These are phyloP conservation scores for Umbilicus rupestris DNA, from an alignment of 164 flowering plant genomes.

Conservation along the genomic window DNA sequence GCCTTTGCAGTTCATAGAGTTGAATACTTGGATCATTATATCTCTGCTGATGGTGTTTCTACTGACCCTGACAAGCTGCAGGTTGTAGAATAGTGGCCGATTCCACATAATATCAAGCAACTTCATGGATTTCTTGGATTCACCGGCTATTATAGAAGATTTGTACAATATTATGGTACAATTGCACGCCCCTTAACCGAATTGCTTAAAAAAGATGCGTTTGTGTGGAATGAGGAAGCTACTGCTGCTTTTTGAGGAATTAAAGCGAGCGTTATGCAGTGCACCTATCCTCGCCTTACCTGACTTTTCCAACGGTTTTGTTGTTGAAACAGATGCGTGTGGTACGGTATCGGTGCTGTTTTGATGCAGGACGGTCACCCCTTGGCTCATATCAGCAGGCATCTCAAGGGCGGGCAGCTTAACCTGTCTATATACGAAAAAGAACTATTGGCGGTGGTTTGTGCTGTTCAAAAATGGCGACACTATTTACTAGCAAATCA, in stretches of 20 bases:
- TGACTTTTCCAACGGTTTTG: background rate
- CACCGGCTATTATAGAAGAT: conserved; percentile 1
- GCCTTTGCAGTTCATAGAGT: background rate
- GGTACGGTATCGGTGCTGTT: conserved; percentile 1
- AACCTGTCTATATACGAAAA: background rate
- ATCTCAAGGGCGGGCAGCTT: background rate
- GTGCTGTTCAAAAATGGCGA: conserved; percentile 3
- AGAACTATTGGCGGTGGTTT: conserved; percentile 7
- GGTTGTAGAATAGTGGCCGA: background rate
- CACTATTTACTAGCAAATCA: conserved; percentile 3
- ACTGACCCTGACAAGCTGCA: background rate
- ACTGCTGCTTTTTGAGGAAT: background rate
- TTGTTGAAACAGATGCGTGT: background rate
- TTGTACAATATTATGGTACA: background rate
- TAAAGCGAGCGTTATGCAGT: background rate
- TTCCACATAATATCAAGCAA: background rate
- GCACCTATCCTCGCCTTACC: background rate
- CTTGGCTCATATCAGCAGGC: background rate
- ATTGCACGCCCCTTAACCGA: background rate
- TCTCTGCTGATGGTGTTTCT: background rate
- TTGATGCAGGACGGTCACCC: conserved; percentile 3
- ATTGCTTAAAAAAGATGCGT: too few species aligned
- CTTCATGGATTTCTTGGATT: background rate
- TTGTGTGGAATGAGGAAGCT: background rate
- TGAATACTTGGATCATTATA: background rate